These are phyloP conservation scores for Teratosphaeria destructans DNA, from an alignment of 2,329 filamentous ascomycete genomes.

Conservation along the genomic window DNA sequence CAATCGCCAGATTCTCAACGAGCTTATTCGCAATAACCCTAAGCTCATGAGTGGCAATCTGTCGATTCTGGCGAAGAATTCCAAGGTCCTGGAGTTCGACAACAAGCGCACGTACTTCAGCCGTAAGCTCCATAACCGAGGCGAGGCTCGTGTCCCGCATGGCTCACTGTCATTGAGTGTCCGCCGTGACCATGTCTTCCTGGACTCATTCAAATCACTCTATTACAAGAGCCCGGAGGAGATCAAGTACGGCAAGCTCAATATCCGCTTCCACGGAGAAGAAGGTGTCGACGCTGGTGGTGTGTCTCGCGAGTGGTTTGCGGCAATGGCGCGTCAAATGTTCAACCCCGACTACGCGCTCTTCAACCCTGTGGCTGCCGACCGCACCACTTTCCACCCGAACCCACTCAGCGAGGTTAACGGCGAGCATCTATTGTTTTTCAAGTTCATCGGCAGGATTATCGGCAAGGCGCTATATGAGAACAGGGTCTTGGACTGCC, in stretches of 20 bases:
- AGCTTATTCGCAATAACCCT: conserved; percentile 91
- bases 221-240: conserved; percentile 96
- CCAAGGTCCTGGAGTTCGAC: conserved; percentile 96
- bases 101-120: conserved; percentile 99
- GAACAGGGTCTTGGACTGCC: conserved; percentile 88
- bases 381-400: conserved; percentile 96
- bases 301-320: conserved; percentile 98
- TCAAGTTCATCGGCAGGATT: conserved; percentile 97
- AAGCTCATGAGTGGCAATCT: conserved; percentile 99
- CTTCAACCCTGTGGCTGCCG: conserved; percentile 92
- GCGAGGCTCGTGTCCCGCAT: conserved; percentile 60
- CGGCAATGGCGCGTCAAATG: conserved; percentile 93
- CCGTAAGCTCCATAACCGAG: conserved; percentile 73
- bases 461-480: conserved; percentile 98
- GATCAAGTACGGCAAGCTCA: conserved; percentile 98
- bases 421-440: conserved; percentile 90
- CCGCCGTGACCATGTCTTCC: conserved; percentile 89
- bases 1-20: conserved; percentile 93
- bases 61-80: conserved; percentile 91
- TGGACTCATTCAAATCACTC: conserved; percentile 95
- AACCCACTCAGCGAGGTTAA: conserved; percentile 92
- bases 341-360: conserved; percentile 96
- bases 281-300: conserved; percentile 96
- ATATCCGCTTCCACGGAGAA: conserved; percentile 92
- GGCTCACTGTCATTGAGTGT: conserved; percentile 72